These are phyloP conservation scores for Trichocomaceae sp. DNA, from an alignment of 2,329 filamentous ascomycete species.

Conservation along the genomic window DNA sequence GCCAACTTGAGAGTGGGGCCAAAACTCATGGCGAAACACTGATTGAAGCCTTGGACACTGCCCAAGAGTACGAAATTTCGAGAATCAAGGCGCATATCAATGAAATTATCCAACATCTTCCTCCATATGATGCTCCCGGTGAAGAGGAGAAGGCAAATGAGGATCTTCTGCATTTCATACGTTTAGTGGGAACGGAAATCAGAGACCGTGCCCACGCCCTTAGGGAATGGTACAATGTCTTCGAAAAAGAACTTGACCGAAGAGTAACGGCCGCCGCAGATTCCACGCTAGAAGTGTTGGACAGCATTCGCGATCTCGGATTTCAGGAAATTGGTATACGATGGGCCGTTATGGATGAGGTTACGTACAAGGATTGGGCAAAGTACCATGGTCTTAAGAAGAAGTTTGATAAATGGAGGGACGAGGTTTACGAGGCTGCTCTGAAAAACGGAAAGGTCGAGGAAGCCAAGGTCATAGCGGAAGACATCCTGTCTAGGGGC, in stretches of 20 bases:
- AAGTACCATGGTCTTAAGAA: conserved; percentile 86
- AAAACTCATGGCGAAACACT: conserved; percentile 40
- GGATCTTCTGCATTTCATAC: conserved; percentile 51
- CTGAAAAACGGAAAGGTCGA: conserved; percentile 65
- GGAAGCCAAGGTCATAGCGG: conserved; percentile 60
- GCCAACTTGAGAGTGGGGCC: conserved; percentile 61
- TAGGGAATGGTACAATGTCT: conserved; percentile 67
- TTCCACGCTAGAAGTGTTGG: conserved; percentile 73
- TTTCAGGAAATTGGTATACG: conserved; percentile 85
- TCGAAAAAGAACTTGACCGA: conserved; percentile 61
- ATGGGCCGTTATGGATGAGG: conserved; percentile 92
- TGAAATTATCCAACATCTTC: conserved; percentile 47
- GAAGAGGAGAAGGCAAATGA: conserved; percentile 48
- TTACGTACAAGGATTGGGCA: conserved; percentile 96
- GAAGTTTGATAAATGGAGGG: conserved; percentile 76
- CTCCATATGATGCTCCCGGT: conserved; percentile 51
- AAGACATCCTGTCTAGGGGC: conserved; percentile 66
- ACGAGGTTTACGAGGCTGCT: conserved; percentile 70
- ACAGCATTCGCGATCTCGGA: conserved; percentile 73
- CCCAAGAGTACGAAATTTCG: conserved; percentile 57
- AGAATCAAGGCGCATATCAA: conserved; percentile 63
- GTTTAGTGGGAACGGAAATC: conserved; percentile 63
- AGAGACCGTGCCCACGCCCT: conserved; percentile 71
- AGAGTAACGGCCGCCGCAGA: conserved; percentile 68
- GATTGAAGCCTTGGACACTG: conserved; percentile 61